Conservation (phyloP, 768 basidiomycete genomes). For the Serendipita sp. region DNA sequence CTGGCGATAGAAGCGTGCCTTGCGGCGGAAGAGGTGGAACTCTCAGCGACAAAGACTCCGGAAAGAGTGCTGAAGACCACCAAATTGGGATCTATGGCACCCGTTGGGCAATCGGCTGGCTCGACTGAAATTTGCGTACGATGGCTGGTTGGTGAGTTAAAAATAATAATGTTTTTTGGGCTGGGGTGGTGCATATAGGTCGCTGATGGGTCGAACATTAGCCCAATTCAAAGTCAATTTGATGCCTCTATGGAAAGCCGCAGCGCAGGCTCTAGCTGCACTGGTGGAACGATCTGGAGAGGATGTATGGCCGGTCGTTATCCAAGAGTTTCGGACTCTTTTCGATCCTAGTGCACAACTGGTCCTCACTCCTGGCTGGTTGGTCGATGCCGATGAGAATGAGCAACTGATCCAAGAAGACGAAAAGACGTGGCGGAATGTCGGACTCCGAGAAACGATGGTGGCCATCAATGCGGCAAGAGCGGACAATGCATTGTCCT, state of each 20-base stretch:
- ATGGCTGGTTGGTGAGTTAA: slow-evolving; percentile 54
- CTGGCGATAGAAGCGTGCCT: slow-evolving; percentile 53
- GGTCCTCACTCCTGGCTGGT: slow-evolving; percentile 15
- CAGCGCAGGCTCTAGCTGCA: slow-evolving; percentile 46
- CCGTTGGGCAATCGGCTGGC: slow-evolving; percentile 31
- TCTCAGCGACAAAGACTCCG: slow-evolving; percentile 44
- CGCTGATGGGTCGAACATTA: no score
- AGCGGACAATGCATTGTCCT: neutral
- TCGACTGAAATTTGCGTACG: slow-evolving; percentile 46
- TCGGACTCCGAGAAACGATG: slow-evolving; percentile 43
- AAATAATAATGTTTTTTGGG: neutral
- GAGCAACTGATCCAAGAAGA: slow-evolving; percentile 37
- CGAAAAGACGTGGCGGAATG: slow-evolving; percentile 64
- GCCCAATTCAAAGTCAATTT: slow-evolving; percentile 90
- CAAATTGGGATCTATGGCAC: slow-evolving; percentile 46
- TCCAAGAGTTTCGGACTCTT: slow-evolving; percentile 38
- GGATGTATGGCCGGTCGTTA: slow-evolving; percentile 55
- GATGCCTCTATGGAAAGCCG: slow-evolving; percentile 77
- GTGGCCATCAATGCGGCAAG: neutral
- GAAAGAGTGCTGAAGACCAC: slow-evolving; percentile 72
- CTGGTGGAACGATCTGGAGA: slow-evolving; percentile 45
- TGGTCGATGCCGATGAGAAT: slow-evolving; percentile 16
- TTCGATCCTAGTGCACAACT: slow-evolving; percentile 10
- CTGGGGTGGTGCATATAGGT: neutral
- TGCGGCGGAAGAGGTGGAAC: slow-evolving; percentile 56